These are phyloP conservation scores for Penicillium paxilli DNA, from an alignment of 495 filamentous ascomycete genomes.

Conservation along the genomic window DNA sequence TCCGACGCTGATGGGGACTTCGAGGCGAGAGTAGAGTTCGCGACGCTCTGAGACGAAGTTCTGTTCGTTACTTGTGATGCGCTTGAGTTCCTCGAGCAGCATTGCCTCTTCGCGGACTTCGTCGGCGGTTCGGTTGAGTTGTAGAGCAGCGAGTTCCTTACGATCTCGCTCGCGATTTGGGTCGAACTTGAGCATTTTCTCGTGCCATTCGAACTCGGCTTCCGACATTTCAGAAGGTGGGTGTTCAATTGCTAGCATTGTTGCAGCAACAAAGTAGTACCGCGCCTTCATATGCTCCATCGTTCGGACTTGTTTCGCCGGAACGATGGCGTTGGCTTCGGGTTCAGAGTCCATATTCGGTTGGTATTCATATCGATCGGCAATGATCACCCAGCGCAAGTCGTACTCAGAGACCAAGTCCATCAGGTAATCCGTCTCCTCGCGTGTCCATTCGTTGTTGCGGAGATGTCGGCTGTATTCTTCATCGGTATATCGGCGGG, in stretches of 20 bases:
- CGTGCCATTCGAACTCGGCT: conserved; percentile 75
- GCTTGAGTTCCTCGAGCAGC: conserved; percentile 82
- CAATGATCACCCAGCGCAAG: conserved; percentile 87
- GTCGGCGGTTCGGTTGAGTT: conserved; percentile 76
- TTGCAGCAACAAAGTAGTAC: conserved; percentile 83
- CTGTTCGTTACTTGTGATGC: conserved; percentile 80
- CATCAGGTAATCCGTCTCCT: conserved; percentile 91
- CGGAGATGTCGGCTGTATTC: conserved; percentile 78
- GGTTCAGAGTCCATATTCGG: conserved; percentile 44
- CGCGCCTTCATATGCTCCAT: conserved; percentile 91
- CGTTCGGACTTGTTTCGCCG: conserved; percentile 51
- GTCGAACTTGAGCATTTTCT: conserved; percentile 84
- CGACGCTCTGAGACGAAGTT: conserved; percentile 80
- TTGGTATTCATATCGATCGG: conserved; percentile 84
- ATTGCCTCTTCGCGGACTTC: conserved; percentile 90
- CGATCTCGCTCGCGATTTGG: conserved; percentile 70
- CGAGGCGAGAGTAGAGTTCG: conserved; percentile 87
- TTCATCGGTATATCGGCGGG: conserved; percentile 74
- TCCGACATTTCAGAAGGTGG: conserved; percentile 82
- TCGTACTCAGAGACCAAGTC: conserved; percentile 72
- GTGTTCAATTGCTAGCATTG: conserved; percentile 80
- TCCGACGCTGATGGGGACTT: conserved; percentile 69
- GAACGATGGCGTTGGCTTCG: conserved; percentile 39
- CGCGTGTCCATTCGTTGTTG: conserved; percentile 77
- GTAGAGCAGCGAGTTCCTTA: conserved; percentile 78